A percentile compares a stretch with the other conserved stretches of the same genome.
Evolutionary conservation across 2,329 filamentous ascomycete genomes (phyloP).

Genomic region (Trichoderma arundinaceum): DNA sequence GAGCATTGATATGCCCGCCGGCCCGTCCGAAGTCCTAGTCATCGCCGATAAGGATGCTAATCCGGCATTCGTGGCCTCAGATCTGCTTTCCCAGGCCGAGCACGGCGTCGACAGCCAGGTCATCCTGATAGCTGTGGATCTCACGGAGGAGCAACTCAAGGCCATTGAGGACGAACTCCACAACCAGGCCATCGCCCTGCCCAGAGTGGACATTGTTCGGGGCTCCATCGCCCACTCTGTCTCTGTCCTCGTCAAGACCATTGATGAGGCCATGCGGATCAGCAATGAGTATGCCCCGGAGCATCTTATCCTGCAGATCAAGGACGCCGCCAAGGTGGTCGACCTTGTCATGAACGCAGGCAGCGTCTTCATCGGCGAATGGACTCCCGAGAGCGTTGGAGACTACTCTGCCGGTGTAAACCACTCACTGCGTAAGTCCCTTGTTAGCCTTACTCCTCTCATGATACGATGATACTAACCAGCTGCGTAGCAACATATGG

Average conservation of each 20-base stretch:
- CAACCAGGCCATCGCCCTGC: constrained; percentile 82
- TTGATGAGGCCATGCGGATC: constrained; percentile 76
- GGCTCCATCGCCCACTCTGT: constrained; percentile 91
- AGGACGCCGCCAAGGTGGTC: constrained; percentile 75
- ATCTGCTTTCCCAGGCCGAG: constrained; percentile 93
- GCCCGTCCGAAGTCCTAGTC: constrained; percentile 95
- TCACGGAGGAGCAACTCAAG: constrained; percentile 72
- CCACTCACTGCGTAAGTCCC: constrained; percentile 91
- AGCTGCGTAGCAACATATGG: constrained; percentile 80
- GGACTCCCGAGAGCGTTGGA: constrained; percentile 97
- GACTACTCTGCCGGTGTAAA: constrained; percentile 99
- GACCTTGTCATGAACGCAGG: constrained; percentile 89
- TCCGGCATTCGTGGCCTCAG: constrained; percentile 93
- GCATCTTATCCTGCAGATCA: constrained; percentile 90
- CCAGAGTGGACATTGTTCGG: constrained; percentile 89
- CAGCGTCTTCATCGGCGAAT: constrained; percentile 92
- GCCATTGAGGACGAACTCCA: constrained; percentile 94
- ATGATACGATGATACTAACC: constrained; percentile 26
- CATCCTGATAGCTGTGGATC: constrained; percentile 82
- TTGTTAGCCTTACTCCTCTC: neutral
- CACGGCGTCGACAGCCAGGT: constrained; percentile 97
- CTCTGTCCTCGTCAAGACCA: constrained; percentile 74
- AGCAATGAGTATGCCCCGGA: constrained; percentile 97
- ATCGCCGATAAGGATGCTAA: constrained; percentile 87
- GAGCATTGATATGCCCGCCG: constrained; percentile 97